Percentiles rank a stretch among this genome's conserved stretches.
These are phyloP conservation scores for Lunasporangiospora selenospora DNA, from an alignment of 192 early-diverging fungal genomes.

Conservation along the genomic window DNA sequence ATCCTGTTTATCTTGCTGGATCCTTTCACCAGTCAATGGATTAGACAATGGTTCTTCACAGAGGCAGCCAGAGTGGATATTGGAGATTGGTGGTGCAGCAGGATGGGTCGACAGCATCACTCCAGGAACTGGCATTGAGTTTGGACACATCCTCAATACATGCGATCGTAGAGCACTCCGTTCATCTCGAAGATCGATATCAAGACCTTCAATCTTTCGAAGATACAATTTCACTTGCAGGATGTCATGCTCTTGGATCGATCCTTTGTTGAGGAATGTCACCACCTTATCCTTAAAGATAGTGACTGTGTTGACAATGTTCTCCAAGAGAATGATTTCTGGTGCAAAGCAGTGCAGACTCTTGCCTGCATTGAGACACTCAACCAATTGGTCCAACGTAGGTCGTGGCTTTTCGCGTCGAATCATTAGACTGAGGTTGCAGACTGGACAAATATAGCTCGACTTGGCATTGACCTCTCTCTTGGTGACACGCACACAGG, in stretches of 20 bases:
- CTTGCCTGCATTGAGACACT: conserved; percentile 45
- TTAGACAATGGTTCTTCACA: neutral
- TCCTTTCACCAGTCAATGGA: too few relatives aligned
- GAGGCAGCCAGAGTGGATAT: conserved; percentile 8
- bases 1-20: conserved; percentile 30
- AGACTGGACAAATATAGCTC: conserved; percentile 64
- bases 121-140: conserved; percentile 13
- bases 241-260: conserved; percentile 34
- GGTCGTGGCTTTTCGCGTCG: conserved; percentile 49
- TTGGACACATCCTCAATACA: conserved; percentile 30
- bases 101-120: conserved; percentile 16
- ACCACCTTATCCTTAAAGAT: conserved; percentile 13
- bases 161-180: conserved; percentile 48
- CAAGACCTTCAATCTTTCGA: conserved; percentile 50
- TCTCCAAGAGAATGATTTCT: conserved; percentile 20
- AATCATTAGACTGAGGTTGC: conserved; percentile 44
- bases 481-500: conserved; percentile 58
- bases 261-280: conserved; percentile 16
- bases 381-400: conserved; percentile 34
- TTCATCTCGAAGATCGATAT: conserved; percentile 47
- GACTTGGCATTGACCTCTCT: conserved; percentile 48
- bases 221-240: conserved; percentile 40
- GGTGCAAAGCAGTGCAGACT: conserved; percentile 50
- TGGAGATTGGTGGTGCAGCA: conserved; percentile 16
- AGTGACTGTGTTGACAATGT: conserved; percentile 6